Base-by-base conservation (phyloP, 2,329 filamentous ascomycete genomes). In the Botryotinia calthae region DNA sequence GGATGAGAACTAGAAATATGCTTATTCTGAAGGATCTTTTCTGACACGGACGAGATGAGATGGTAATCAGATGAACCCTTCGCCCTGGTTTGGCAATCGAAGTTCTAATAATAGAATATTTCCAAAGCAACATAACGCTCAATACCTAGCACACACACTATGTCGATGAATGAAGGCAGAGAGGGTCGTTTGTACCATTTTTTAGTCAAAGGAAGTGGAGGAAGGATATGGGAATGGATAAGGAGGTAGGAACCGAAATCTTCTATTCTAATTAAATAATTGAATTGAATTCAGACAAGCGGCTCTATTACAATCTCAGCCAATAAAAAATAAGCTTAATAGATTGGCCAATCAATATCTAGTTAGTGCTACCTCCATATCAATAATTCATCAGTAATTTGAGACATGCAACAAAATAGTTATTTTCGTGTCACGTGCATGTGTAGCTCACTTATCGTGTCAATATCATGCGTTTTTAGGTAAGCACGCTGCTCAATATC, bases 41-140 rank as follows among this genome's bases (percentile, higher is more conserved):
- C 68, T 70, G 34, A 70, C 31, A 28, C 20, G 14, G 48, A 70
- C 16, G 22, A 54, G 34, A 70, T 70, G 68, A 54, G 42, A 31
- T 54, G 18, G 6, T 5, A 48, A 63, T 70, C 18, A 22, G 68
- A 54, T 42, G 34, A 34, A 62, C 54, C 64, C 64, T 66, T 66
- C 9, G 42, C 22, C 7, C 25, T 22, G 14, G 42, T 14, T 28
- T 61, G 68, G 4, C 31, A 8, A 31, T 18, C 22, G 34, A 20
- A 10, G 16, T 31, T 40, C 54, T 46, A 62, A 44, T 62, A 56
- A 48, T 70, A 62, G 51, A 16, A 58, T 6, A 25, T 44, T n/a
- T 56, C n/a, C 28, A 18, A 58, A 31, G 48, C 28, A 31, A 54
- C 18, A n/a, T 7, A 37, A 56, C 51, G 14, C 6, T 28, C 51